phyloP scores from a whole-genome alignment of 2,329 filamentous ascomycete genomes.

The Fusarium torreyae region DNA sequence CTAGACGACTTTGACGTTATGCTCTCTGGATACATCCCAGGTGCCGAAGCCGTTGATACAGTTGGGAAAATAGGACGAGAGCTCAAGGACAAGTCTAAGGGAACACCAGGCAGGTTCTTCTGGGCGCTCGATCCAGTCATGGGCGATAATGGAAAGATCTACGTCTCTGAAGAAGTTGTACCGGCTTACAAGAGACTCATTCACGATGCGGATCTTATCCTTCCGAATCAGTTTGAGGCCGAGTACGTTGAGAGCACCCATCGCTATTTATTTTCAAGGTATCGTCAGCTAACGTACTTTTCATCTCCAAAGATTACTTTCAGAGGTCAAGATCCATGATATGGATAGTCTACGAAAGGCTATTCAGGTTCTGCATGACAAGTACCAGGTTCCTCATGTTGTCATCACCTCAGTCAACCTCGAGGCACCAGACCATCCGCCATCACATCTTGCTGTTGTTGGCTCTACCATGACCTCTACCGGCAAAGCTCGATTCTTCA shows the following conservation, averaged over 20 bases:
- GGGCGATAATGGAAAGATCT: conserved; percentile 94
- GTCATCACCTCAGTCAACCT: conserved; percentile 92
- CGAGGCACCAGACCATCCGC: conserved; percentile 65
- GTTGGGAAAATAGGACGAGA: conserved; percentile 89
- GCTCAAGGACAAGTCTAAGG: conserved; percentile 75
- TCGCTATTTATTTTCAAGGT: not conserved
- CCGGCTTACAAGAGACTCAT: conserved; percentile 89
- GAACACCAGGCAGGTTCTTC: conserved; percentile 84
- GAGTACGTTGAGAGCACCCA: conserved; percentile 72
- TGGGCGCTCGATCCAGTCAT: conserved; percentile 99
- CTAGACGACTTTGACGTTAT: conserved; percentile 94
- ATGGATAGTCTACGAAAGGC: conserved; percentile 80
- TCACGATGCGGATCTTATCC: conserved; percentile 86
- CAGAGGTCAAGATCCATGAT: conserved; percentile 85
- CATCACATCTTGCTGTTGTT: conserved; percentile 76
- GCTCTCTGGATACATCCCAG: conserved; percentile 94
- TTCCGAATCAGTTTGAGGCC: conserved; percentile 97
- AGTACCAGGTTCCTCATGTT: conserved; percentile 85
- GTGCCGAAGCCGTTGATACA: conserved; percentile 84
- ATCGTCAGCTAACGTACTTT: conserved; percentile 2
- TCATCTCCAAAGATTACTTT: conserved; percentile 75
- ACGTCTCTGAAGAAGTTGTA: conserved; percentile 92
- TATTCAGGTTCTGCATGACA: conserved; percentile 82
- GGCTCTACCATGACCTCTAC: conserved; percentile 79
- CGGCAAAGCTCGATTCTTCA: conserved; percentile 84